Percentiles rank a stretch among this genome's conserved stretches.
These are phyloP conservation scores for Marchantia paleacea DNA, from an alignment of 225 moss, liverwort and hornwort genomes.

Conservation along the genomic window DNA sequence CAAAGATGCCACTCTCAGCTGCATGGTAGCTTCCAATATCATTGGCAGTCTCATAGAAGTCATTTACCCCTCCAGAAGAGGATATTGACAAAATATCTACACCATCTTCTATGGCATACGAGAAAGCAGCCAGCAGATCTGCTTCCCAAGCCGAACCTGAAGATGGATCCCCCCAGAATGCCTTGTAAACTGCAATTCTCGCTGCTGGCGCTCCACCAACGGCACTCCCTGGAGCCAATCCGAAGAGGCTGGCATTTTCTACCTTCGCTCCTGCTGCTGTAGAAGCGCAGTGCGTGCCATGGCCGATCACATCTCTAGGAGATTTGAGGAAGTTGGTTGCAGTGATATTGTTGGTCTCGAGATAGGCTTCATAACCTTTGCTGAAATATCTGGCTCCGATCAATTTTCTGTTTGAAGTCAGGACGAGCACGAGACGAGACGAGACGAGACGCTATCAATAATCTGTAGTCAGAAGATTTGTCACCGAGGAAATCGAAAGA, in stretches of 20 bases:
- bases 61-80: neutral
- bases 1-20: constrained; percentile 42
- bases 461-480: no score
- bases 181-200: constrained; percentile 46
- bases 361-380: constrained; percentile 11
- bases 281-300: constrained; percentile 51
- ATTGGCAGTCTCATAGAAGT: neutral
- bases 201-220: constrained; percentile 37
- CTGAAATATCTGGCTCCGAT: constrained; percentile 17
- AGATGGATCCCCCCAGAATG: constrained; percentile 9
- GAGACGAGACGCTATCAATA: no score
- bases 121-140: constrained; percentile 37
- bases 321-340: constrained; percentile 36
- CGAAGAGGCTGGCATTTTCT: constrained; percentile 26
- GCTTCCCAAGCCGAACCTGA: constrained; percentile 19
- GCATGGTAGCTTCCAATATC: constrained; percentile 45
- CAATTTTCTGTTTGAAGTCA: constrained; percentile 11
- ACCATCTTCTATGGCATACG: constrained; percentile 43
- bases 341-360: constrained; percentile 27
- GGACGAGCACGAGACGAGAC: no score
- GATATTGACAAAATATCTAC: constrained; percentile 55
- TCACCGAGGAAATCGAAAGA: no score
- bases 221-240: constrained; percentile 35
- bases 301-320: constrained; percentile 44
- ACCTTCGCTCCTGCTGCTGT: constrained; percentile 36